Conservation (phyloP, 2,329 filamentous ascomycete species). For the Scedosporium dehoogii region DNA sequence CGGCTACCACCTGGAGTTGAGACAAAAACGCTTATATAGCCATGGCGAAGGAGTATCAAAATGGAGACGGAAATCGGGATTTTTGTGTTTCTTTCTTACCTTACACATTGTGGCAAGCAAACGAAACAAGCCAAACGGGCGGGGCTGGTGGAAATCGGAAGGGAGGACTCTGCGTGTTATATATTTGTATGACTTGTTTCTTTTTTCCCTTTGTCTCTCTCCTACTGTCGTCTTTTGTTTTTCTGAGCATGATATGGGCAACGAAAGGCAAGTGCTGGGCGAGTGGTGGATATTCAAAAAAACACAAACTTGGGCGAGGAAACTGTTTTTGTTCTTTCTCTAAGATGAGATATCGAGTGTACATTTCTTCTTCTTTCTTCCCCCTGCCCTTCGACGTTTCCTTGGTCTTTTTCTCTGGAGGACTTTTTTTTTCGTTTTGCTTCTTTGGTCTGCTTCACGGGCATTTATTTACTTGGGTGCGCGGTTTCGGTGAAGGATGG, state of each 20-base stretch:
- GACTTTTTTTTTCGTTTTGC: too few species aligned
- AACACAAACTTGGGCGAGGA: not conserved
- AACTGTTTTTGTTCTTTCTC: not conserved
- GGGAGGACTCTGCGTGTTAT: too few species aligned
- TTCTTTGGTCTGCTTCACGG: too few species aligned
- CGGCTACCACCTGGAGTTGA: slow-evolving; percentile 1
- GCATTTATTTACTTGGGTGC: too few species aligned
- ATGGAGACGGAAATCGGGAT: not conserved
- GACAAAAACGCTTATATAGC: slow-evolving; percentile 7
- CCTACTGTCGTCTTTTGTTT: not conserved
- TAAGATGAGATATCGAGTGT: not conserved
- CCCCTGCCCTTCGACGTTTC: not conserved
- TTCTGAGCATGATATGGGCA: too few species aligned
- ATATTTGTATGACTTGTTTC: not conserved
- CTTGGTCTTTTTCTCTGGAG: not conserved
- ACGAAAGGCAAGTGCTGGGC: too few species aligned
- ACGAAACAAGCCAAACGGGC: not conserved
- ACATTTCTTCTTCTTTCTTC: not conserved
- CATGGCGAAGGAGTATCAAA: not conserved
- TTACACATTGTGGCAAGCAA: not conserved
- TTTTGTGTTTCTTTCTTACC: not conserved
- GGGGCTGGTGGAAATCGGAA: not conserved
- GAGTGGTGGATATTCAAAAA: not conserved
- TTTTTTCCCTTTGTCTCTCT: not conserved
- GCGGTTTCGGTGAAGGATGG: too few species aligned